A percentile compares a stretch with the other conserved stretches of the same genome.
Evolutionary conservation across 257 asterid genomes (phyloP).

Genomic region (Gentiana macrophylla): DNA sequence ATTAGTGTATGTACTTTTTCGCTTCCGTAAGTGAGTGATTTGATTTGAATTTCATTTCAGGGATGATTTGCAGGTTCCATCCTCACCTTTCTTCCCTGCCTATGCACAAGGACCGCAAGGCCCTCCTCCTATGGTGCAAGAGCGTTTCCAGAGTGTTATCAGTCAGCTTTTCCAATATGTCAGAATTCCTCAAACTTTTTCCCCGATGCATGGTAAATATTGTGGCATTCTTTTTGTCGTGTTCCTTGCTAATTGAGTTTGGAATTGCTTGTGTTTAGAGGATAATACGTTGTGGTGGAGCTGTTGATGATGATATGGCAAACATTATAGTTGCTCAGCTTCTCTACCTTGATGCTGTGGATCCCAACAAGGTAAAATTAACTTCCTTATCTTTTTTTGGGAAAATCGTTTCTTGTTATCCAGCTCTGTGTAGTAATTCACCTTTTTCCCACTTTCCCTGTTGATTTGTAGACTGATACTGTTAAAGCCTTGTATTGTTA

Average conservation of each 20-base stretch:
- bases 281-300: conserved; percentile 94
- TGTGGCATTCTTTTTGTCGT: no score
- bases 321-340: conserved; percentile 90
- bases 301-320: conserved; percentile 98
- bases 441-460: neutral
- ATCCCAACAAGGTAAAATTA: conserved; percentile 56
- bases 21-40: no score
- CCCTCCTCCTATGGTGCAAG: conserved; percentile 82
- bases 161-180: conserved; percentile 92
- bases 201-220: neutral
- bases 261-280: conserved; percentile 33
- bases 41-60: conserved; percentile 15
- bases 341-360: conserved; percentile 89
- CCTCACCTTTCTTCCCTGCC: conserved; percentile 74
- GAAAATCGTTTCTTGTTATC: neutral
- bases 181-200: conserved; percentile 7
- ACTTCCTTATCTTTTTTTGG: neutral
- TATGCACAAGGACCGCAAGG: conserved; percentile 75
- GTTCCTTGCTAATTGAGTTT: no score
- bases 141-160: conserved; percentile 91
- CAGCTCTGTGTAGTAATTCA: neutral
- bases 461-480: no score
- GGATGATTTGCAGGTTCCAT: conserved; percentile 79
- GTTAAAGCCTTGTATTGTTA: no score
- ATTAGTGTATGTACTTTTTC: neutral